phyloP scores from a whole-genome alignment of 164 flowering plant species.

The Liquidambar formosana region DNA sequence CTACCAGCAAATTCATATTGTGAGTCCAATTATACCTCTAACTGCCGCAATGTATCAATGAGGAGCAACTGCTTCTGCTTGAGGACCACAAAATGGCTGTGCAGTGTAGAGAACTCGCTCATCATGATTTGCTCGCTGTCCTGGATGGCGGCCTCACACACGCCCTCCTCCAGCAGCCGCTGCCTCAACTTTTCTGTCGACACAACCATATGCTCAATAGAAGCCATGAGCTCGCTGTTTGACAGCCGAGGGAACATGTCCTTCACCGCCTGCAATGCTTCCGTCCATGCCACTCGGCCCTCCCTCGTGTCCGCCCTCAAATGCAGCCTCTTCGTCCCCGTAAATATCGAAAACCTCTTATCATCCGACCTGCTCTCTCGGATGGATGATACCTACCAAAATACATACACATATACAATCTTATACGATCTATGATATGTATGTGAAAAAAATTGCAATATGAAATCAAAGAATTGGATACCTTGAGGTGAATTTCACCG shows the following conservation, averaged over 20 bases:
- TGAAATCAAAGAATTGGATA: background rate
- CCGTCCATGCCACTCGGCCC: slow-evolving; percentile 31
- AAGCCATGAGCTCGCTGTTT: slow-evolving; percentile 28
- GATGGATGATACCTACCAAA: slow-evolving; percentile 59
- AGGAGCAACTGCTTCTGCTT: slow-evolving; percentile 29
- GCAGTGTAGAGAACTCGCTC: slow-evolving; percentile 45
- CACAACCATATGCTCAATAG: slow-evolving; percentile 29
- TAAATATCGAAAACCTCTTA: slow-evolving; percentile 61
- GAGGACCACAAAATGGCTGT: slow-evolving; percentile 25
- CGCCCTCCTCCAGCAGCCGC: slow-evolving; percentile 27
- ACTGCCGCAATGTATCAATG: slow-evolving; percentile 32
- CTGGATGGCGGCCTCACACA: slow-evolving; percentile 25
- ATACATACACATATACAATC: background rate
- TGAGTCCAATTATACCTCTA: slow-evolving; percentile 43
- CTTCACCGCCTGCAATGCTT: slow-evolving; percentile 35
- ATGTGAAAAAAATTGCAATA: no score
- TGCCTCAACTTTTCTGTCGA: slow-evolving; percentile 31
- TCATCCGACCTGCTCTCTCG: slow-evolving; percentile 74
- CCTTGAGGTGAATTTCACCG: slow-evolving; percentile 79
- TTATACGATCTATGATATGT: no score
- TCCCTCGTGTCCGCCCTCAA: slow-evolving; percentile 34
- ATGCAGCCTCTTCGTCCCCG: slow-evolving; percentile 51
- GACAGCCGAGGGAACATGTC: slow-evolving; percentile 66
- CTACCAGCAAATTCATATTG: background rate
- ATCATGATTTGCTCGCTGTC: slow-evolving; percentile 65